A percentile compares a stretch with the other conserved stretches of the same genome.
Evolutionary conservation across 345 rosid genomes (phyloP).

Genomic region (Eucalyptus tenuipes): DNA sequence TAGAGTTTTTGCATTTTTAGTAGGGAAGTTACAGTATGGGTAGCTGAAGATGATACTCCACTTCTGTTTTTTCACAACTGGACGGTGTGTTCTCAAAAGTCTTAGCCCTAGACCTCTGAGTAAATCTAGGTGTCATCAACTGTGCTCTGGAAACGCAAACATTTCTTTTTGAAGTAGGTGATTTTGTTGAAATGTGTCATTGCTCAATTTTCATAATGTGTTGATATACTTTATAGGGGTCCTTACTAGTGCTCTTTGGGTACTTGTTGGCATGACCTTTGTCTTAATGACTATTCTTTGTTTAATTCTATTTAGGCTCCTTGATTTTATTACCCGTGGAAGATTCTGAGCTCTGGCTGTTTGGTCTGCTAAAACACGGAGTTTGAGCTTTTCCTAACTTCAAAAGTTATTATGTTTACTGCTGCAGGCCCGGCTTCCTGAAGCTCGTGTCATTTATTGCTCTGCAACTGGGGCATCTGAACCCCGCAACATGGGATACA

Average conservation of each 20-base stretch:
- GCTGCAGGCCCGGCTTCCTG: conserved; percentile 85
- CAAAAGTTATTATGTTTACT: not conserved
- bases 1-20: not conserved
- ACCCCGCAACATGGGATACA: conserved; percentile 98
- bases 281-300: not conserved
- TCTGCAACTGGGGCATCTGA: conserved; percentile 99
- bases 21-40: not conserved
- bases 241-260: not conserved
- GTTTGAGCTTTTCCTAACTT: not conserved
- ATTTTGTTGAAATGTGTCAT: not conserved
- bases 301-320: not conserved
- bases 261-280: not conserved
- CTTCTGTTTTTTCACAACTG: not conserved
- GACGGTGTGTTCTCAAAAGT: not conserved
- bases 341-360: not conserved
- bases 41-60: not conserved
- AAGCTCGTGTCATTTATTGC: conserved; percentile 94
- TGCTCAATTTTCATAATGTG: not conserved
- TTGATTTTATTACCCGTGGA: not conserved
- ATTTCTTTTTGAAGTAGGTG: not conserved
- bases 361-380: not conserved
- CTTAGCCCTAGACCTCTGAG: not conserved
- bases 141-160: not conserved
- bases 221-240: not conserved
- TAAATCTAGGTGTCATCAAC: not conserved